Base-by-base conservation (phyloP, 2,329 filamentous ascomycete species). In the Fusarium humuli region DNA sequence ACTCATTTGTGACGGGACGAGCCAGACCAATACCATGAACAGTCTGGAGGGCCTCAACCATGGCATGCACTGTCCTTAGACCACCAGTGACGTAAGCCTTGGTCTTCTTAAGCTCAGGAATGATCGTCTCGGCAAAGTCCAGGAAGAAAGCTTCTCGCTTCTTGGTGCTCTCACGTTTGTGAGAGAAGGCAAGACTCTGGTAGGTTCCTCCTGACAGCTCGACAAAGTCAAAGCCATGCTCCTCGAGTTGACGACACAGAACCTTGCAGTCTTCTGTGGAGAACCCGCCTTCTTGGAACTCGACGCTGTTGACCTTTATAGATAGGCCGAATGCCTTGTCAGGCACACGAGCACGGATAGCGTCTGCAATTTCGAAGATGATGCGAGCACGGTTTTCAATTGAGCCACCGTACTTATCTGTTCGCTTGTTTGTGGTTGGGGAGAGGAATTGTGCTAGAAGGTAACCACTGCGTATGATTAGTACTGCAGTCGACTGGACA, bases 161-260 rank as follows among this genome's bases (percentile, higher is more conserved):
- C 76, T 81, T 82, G 7, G 86, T 89, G 18, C 81, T 84, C 45
- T 89, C 87, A 50, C 83, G 80, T 77, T 83, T 81, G 73, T 88
- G 85, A 3, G 70, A 71, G 66, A 88, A 87, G 0, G 82, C 86
- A 1, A 86, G 73, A 20, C 80, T 77, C 77, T 90, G 84, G 71
- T 89, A 89, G 0, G 87, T 90, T 10, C 88, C 88, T 14, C 88
- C 88, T 0, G 81, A 85, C 0, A 90, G 80, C 78, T 91, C 88
- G 4, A 91, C 84, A 67, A 88, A 88, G 73, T 88, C 84, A 45
- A 89, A 85, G 12, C 53, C 20, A 60, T 85, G 82, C 37, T 80
- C 74, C 67, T 88, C 85, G 2, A 89, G 79, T 12, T 81, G 75
- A 5, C 76, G 72, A 72, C 83, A 85, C 42, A 89, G 79, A 27